Percentiles rank a stretch among this genome's conserved stretches.
These are phyloP conservation scores for Neonectria faginata DNA, from an alignment of 2,329 filamentous ascomycete genomes.

Conservation along the genomic window DNA sequence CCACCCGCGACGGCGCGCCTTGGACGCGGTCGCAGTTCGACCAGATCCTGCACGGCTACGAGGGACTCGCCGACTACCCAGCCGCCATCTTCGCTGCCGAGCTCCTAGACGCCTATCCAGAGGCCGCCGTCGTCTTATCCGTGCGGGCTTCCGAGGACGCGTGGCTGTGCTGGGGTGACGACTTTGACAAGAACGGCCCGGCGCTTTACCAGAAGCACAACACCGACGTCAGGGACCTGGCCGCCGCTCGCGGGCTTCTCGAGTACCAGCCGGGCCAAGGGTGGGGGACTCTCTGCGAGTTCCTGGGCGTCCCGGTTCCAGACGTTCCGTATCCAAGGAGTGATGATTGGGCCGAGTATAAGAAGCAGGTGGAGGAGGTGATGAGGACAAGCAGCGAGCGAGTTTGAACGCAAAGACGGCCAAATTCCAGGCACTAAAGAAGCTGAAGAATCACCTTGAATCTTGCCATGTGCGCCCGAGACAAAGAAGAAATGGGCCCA, in stretches of 20 bases:
- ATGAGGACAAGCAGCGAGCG: background rate
- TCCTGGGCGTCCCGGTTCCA: constrained; percentile 4
- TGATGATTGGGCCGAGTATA: constrained; percentile 1
- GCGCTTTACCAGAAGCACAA: background rate
- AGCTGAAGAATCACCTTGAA: background rate
- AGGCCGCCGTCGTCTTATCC: constrained; percentile 9
- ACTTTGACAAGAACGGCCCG: constrained; percentile 6
- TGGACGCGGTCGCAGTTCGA: background rate
- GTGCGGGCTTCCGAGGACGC: constrained; percentile 12
- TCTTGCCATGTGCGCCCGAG: background rate
- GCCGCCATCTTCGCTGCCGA: constrained; percentile 2
- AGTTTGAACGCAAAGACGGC: background rate
- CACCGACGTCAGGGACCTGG: background rate
- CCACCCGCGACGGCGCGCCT: background rate
- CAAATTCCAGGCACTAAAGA: background rate
- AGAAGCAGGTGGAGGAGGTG: background rate
- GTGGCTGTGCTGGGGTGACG: constrained; percentile 1
- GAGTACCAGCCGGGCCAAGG: constrained; percentile 4
- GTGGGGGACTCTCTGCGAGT: background rate
- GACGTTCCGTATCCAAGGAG: constrained; percentile 2
- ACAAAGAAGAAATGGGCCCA: background rate
- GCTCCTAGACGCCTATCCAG: constrained; percentile 3
- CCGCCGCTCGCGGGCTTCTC: background rate
- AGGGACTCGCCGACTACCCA: background rate
- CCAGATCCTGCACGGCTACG: background rate